Evolutionary conservation across 176 grass and related monocot genomes (phyloP), one percentile per base, ranked within the genome.

Genomic region (Carex cristatella): DNA sequence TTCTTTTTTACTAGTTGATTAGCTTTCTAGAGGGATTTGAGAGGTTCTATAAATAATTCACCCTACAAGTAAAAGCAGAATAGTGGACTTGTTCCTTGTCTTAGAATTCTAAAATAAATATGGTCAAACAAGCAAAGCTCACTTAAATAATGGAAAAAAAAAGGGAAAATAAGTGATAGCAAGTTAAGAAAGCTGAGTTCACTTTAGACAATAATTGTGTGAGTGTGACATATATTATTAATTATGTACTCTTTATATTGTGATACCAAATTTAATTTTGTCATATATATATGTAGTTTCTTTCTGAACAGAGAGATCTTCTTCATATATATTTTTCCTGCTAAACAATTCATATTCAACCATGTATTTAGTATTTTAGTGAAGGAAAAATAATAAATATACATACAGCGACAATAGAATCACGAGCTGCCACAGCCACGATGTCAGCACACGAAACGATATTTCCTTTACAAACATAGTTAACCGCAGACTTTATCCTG

Each of bases 361-460:
- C 15, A 27, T 32, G 48, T 10, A 51, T 51, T 11, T 51, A 2
- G 9, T 51, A 51, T 51, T 51, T 61, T n/a, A 75, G 0, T 59
- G 38, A 60, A 85, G 54, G 10, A 56, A 81, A 35, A 38, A 71
- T 74, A 86, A 56, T 74, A 35, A 38, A 71, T 74, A 86, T 10
- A 42, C 87, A 23, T 56, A 90, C 92, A 65, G 90, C 87, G 48
- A 88, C 92, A 49, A 97, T 38, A 37, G 94, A 97, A 83, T 97
- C 94, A 4, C 94, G 85, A 11, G 92, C 94, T 0, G 92, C 92
- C 66, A 92, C 83, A 18, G 90, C 88, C 48, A 94, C 85, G 64
- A 92, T 83, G 86, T 97, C 92, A 58, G 90, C 85, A 83, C 94
- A 97, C 72, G 94, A 97, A 16, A 94, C 88, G 1, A 94, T 85